phyloP scores from a whole-genome alignment of 768 basidiomycete genomes.

The Baorangia bicolor region DNA sequence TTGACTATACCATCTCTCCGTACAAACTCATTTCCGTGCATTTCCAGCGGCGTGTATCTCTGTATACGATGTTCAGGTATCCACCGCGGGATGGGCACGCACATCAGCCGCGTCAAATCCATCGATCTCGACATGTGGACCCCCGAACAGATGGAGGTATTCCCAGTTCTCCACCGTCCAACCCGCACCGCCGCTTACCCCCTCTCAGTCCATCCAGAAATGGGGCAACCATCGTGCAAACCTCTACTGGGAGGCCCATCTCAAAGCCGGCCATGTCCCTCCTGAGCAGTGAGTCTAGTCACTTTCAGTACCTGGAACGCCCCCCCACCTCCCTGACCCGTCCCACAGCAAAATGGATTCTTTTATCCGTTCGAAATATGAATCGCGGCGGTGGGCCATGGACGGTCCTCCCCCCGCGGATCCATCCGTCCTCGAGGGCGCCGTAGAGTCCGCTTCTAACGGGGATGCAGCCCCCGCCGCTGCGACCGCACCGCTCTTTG shows the following conservation, averaged over 20 bases:
- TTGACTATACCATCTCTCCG: neutral
- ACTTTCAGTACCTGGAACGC: neutral
- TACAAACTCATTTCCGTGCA: neutral
- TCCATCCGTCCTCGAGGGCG: slow-evolving; percentile 70
- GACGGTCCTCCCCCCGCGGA: slow-evolving; percentile 85
- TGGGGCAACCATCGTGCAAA: slow-evolving; percentile 97
- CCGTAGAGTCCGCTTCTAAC: slow-evolving; percentile 17
- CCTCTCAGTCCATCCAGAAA: slow-evolving; percentile 69
- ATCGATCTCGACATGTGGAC: slow-evolving; percentile 98
- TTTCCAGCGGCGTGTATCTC: slow-evolving; percentile 79
- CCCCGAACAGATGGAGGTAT: slow-evolving; percentile 93
- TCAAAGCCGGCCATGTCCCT: slow-evolving; percentile 87
- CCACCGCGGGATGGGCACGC: slow-evolving; percentile 97
- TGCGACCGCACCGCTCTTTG: slow-evolving; percentile 1
- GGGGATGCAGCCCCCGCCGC: neutral
- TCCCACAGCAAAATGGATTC: slow-evolving; percentile 89
- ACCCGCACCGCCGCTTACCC: neutral
- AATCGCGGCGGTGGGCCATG: slow-evolving; percentile 87
- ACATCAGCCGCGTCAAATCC: slow-evolving; percentile 96
- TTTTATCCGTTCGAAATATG: slow-evolving; percentile 96
- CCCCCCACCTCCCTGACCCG: neutral
- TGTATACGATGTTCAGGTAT: slow-evolving; percentile 98
- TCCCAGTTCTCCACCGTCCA: slow-evolving; percentile 13
- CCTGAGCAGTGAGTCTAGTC: slow-evolving; percentile 81
- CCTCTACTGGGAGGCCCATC: slow-evolving; percentile 95